Percentiles rank a stretch among this genome's conserved stretches.
Conservation (phyloP, 140 eudicot genomes). For the Bidens hawaiensis region DNA sequence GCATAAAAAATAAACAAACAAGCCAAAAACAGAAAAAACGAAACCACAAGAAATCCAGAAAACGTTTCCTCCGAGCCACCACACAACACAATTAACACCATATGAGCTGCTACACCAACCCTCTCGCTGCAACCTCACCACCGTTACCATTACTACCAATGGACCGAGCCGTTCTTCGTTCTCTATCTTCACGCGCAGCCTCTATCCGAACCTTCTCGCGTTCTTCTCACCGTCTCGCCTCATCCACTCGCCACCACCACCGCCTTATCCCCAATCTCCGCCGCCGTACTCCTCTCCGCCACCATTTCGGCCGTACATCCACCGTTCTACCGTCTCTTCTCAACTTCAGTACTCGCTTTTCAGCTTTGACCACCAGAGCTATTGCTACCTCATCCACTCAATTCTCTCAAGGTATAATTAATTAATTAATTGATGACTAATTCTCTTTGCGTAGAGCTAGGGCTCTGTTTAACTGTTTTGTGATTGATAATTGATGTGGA, state of each 20-base stretch:
- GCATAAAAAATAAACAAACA: not conserved
- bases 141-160: constrained; percentile 34
- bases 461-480: not conserved
- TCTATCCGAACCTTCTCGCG: constrained; percentile 38
- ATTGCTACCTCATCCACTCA: constrained; percentile 58
- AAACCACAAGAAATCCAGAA: constrained; percentile 8
- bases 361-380: constrained; percentile 42
- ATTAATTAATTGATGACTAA: not conserved
- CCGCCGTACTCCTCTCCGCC: constrained; percentile 40
- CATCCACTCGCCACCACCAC: constrained; percentile 49
- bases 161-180: constrained; percentile 73
- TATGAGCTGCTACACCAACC: constrained; percentile 10
- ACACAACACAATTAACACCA: constrained; percentile 17
- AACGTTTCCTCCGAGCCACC: constrained; percentile 35
- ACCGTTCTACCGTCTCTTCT: constrained; percentile 37
- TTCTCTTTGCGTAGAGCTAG: too few relatives aligned
- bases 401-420: constrained; percentile 34
- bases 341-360: constrained; percentile 31
- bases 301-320: constrained; percentile 42
- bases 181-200: constrained; percentile 47
- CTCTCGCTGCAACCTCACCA: constrained; percentile 11
- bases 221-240: constrained; percentile 33
- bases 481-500: too few relatives aligned
- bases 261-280: constrained; percentile 38
- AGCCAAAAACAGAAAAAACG: not conserved